These are phyloP conservation scores for Pseudoperonospora humuli DNA, from an alignment of 352 stramenopile species.

Conservation along the genomic window DNA sequence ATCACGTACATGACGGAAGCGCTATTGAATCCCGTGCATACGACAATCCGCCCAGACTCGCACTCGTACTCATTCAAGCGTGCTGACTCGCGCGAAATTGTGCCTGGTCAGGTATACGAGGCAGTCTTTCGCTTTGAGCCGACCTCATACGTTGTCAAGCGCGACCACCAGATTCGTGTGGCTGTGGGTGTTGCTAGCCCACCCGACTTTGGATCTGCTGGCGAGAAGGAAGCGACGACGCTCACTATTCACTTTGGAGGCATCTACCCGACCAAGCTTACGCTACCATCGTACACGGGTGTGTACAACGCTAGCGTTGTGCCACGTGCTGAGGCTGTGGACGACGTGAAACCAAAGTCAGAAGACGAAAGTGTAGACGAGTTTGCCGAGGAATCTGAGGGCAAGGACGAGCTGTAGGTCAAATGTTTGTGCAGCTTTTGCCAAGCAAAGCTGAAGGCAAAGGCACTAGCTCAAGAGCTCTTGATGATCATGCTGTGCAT, in stretches of 20 bases:
- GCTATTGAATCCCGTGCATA: conserved; percentile 63
- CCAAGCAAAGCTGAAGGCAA: too few relatives aligned
- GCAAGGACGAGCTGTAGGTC: conserved; percentile 46
- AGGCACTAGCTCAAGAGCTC: too few relatives aligned
- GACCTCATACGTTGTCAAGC: conserved; percentile 72
- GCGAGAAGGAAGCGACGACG: conserved; percentile 46
- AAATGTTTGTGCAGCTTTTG: background rate
- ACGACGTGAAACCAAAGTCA: conserved; percentile 22
- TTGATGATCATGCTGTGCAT: too few relatives aligned
- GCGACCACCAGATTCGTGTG: conserved; percentile 66
- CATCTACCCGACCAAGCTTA: conserved; percentile 61
- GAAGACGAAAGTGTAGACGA: conserved; percentile 38
- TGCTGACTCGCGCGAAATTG: conserved; percentile 47
- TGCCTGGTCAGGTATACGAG: conserved; percentile 62
- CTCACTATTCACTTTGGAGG: conserved; percentile 69
- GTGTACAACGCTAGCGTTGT: conserved; percentile 61
- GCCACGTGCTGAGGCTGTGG: conserved; percentile 22
- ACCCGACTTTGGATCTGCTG: conserved; percentile 47
- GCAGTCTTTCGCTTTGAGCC: conserved; percentile 69
- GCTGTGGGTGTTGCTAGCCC: conserved; percentile 50
- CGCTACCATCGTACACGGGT: conserved; percentile 49
- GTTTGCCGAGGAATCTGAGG: conserved; percentile 41
- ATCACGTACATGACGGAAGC: conserved; percentile 80
- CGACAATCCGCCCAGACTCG: conserved; percentile 45
- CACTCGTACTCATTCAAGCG: conserved; percentile 67